Conservation (phyloP, 768 basidiomycete genomes). For the Phylloporus arenicola region DNA sequence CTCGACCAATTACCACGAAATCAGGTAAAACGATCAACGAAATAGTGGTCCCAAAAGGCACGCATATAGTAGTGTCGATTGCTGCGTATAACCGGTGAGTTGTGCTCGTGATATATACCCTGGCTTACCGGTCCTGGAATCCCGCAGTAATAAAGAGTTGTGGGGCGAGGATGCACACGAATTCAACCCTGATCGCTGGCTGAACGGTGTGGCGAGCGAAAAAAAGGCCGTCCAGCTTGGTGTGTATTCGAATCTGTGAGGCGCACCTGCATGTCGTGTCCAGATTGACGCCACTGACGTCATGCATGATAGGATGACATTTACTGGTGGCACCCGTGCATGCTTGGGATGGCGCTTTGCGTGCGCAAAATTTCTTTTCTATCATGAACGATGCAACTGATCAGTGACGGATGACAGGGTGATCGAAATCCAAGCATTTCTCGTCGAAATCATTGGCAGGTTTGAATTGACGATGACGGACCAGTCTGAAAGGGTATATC, state of each 20-base stretch:
- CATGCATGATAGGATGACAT: slow-evolving; percentile 25
- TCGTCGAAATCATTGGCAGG: slow-evolving; percentile 49
- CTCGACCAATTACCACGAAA: slow-evolving; percentile 43
- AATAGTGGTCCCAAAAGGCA: slow-evolving; percentile 46
- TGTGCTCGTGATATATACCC: background rate
- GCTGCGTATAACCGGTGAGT: slow-evolving; percentile 16
- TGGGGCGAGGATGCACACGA: slow-evolving; percentile 30
- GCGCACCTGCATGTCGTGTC: background rate
- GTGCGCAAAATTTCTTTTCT: slow-evolving; percentile 10
- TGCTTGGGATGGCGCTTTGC: slow-evolving; percentile 33
- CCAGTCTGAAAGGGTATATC: slow-evolving; percentile 22
- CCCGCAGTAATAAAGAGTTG: slow-evolving; percentile 21
- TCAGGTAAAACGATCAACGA: slow-evolving; percentile 40
- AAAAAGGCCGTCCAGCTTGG: slow-evolving; percentile 22
- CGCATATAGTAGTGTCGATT: slow-evolving; percentile 40
- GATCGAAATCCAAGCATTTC: slow-evolving; percentile 52
- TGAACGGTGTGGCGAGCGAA: slow-evolving; percentile 13
- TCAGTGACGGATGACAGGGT: slow-evolving; percentile 23
- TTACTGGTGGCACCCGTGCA: slow-evolving; percentile 18
- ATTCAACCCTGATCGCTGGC: slow-evolving; percentile 29
- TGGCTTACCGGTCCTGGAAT: background rate
- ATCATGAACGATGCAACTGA: background rate
- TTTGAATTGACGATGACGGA: slow-evolving; percentile 45
- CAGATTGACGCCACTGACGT: background rate
- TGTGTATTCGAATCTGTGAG: slow-evolving; percentile 28